Evolutionary conservation across 2,329 filamentous ascomycete species (phyloP), one percentile per base, ranked within the genome.

Genomic region (Beauveria caledonica): DNA sequence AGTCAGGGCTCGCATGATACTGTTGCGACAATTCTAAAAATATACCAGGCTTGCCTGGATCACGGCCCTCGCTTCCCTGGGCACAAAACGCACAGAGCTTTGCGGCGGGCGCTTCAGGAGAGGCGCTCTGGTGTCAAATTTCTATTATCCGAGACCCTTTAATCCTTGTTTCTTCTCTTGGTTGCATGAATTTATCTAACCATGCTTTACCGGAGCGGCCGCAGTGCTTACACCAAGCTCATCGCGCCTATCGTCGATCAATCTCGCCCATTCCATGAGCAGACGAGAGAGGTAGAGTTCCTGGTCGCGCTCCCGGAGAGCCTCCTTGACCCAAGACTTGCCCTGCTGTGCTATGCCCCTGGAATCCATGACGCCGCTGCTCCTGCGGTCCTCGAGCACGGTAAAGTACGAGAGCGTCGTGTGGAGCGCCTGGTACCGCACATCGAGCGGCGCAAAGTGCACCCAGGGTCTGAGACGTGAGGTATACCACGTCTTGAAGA

Each of bases 401-500:
- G 80, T 76, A 68, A 94, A 93, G 72, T 91, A 94, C 0, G 87
- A 82, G 58, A 92, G 72, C 0, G 86, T 90, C 63, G 84, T 85
- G 76, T 89, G 90, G 45, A 94, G 74, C 1, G 83, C 88, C 62
- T 92, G 88, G 21, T 89, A 84, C 3, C 90, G 81, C 1, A 87
- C 65, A 69, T 94, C 90, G 17, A 92, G 74, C 9, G 90, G 90
- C 1, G 93, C 86, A 66, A 91, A 94, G 70, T 95, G 90, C 49
- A 86, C 76, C 90, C 90, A 95, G 0, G 90, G 83, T 61, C 80
- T 81, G 17, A 94, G 73, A 6, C 90, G 83, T 54, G 86, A 85
- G 62, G 89, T 87, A 72, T 87, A 90, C 90, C 90, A 95, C 68
- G 90, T 85, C 25, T 85, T 81, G 72, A 92, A 93, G 7, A 93